phyloP scores from a whole-genome alignment of 345 rosid genomes.

The Tarenaya hassleriana region DNA sequence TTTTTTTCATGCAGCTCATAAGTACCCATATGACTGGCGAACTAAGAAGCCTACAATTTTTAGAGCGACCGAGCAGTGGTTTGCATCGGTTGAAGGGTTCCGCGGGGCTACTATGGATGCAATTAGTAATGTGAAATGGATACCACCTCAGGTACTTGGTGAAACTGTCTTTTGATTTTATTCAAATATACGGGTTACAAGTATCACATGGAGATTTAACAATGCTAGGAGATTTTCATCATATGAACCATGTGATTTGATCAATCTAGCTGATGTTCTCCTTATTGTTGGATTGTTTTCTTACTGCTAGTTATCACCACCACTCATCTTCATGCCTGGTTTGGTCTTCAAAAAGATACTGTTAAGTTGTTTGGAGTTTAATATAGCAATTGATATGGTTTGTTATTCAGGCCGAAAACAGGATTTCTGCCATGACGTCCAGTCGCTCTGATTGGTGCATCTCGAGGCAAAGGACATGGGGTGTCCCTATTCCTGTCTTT shows the following conservation, averaged over 20 bases:
- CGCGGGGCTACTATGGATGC: conserved; percentile 79
- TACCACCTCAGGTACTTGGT: conserved; percentile 77
- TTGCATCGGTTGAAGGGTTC: conserved; percentile 96
- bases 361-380: conserved; percentile 7
- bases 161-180: neutral
- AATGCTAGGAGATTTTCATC: neutral
- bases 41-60: conserved; percentile 89
- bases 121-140: conserved; percentile 74
- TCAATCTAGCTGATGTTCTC: neutral
- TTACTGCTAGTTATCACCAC: neutral
- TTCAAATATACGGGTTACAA: neutral
- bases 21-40: conserved; percentile 98
- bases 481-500: conserved; percentile 92
- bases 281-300: conserved; percentile 9
- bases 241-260: conserved; percentile 7
- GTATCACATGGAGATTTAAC: conserved; percentile 6
- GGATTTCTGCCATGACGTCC: conserved; percentile 89
- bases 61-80: conserved; percentile 99
- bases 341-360: neutral
- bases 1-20: conserved; percentile 54
- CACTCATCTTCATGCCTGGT: neutral
- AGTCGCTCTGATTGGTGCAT: conserved; percentile 96
- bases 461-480: conserved; percentile 96
- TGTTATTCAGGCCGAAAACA: conserved; percentile 64
- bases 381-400: conserved; percentile 18